Base-by-base conservation (phyloP, 2,329 filamentous ascomycete species). In the Trichoderma koningiopsis region DNA sequence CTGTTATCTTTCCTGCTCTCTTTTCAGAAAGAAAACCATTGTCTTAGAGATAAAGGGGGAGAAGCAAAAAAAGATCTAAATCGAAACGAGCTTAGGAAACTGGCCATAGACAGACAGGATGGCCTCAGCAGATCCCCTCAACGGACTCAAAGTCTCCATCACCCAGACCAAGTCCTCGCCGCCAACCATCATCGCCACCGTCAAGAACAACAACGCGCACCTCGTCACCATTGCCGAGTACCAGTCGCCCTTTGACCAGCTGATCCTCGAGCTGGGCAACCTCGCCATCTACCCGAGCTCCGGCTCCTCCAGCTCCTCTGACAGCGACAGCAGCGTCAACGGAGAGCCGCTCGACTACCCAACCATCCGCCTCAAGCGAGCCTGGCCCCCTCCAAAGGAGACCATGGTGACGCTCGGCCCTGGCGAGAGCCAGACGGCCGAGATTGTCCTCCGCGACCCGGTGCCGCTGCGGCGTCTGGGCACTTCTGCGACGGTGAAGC, bases 201-300 rank as follows among this genome's bases (percentile, higher is more conserved):
- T 82, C 57, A 79, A 77, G 70, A 83, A 83, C 76, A 75, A 75
- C 11, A 74, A 79, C 71, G 71, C 76, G n/a, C 60, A 71, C 31
- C 71, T 78, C 33, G 75, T 82, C 55, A 81, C 79, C 19, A 72
- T 83, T 13, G 75, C 82, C 58, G 71, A 73, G 19, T 82, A 81
- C 79, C 72, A 79, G 61, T 79, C 81, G 5, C 81, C 81, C 43
- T 74, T 83, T 52, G 81, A 83, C 68, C 72, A 73, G 4, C 64
- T 80, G 49, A 78, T 77, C 13, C 68, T 81, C 56, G 74, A 77
- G 68, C 74, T 81, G 11, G 81, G 81, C 19, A 73, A 79, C 33
- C 64, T 82, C 19, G 73, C 74, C 60, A 75, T 82, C 62, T 76
- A 74, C 24, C 79, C 77, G 14, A 24, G 61, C 43, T 29, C 27